phyloP scores from a whole-genome alignment of 371 early-diverging fungal genomes.

The Umbelopsis sp. region DNA sequence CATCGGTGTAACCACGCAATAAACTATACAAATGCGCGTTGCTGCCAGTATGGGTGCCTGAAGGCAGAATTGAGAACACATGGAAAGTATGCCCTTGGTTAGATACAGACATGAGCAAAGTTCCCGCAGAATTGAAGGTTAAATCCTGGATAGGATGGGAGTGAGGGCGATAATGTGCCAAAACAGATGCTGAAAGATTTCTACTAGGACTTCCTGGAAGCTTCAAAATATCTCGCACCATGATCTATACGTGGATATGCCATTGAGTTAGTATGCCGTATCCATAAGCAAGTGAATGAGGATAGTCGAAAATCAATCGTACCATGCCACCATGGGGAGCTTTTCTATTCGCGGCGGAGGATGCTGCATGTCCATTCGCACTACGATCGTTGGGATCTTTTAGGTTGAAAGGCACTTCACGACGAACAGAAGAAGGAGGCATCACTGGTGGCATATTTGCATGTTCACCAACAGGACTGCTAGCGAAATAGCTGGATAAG shows the following conservation, averaged over 20 bases:
- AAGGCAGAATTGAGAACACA: constrained; percentile 56
- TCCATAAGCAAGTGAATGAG: background rate
- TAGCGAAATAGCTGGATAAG: constrained; percentile 50
- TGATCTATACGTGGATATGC: constrained; percentile 38
- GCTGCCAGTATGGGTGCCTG: constrained; percentile 30
- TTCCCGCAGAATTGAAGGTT: constrained; percentile 69
- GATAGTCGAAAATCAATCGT: background rate
- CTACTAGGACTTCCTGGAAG: constrained; percentile 34
- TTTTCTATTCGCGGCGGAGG: background rate
- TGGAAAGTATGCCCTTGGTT: constrained; percentile 79
- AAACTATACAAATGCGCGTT: constrained; percentile 70
- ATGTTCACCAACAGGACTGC: constrained; percentile 19
- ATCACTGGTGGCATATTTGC: constrained; percentile 20
- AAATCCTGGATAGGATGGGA: constrained; percentile 70
- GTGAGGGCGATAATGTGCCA: constrained; percentile 81
- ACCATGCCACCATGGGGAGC: constrained; percentile 42
- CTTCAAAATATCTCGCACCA: constrained; percentile 52
- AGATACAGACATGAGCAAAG: constrained; percentile 73
- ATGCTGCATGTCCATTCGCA: background rate
- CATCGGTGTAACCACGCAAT: constrained; percentile 79
- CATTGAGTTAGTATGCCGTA: background rate
- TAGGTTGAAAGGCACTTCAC: background rate
- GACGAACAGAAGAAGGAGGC: background rate
- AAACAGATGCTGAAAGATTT: constrained; percentile 44
- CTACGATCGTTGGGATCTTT: constrained; percentile 1